These are phyloP conservation scores for Starmerella riodocensis DNA, from an alignment of 805 yeast species.

Conservation along the genomic window DNA sequence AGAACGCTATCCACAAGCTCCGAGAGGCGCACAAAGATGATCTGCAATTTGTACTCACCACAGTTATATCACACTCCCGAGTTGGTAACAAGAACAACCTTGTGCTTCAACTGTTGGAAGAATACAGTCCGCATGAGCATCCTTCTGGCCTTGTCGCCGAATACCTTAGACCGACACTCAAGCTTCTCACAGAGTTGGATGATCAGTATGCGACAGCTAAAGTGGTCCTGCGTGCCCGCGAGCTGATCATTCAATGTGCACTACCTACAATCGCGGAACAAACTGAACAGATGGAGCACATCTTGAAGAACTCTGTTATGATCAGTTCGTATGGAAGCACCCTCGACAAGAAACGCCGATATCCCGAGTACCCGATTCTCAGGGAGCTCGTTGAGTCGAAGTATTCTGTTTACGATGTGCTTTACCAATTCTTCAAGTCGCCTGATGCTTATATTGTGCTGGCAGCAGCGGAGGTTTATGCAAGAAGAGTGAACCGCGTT, in stretches of 20 bases:
- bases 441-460: constrained; percentile 77
- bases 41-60: constrained; percentile 54
- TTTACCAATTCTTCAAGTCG: constrained; percentile 78
- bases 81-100: constrained; percentile 87
- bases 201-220: constrained; percentile 72
- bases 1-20: constrained; percentile 71
- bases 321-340: constrained; percentile 64
- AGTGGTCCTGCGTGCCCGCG: constrained; percentile 91
- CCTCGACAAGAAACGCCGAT: constrained; percentile 37
- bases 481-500: constrained; percentile 94
- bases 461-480: constrained; percentile 94
- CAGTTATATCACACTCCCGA: constrained; percentile 79
- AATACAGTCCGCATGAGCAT: constrained; percentile 68
- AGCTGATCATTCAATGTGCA: constrained; percentile 89
- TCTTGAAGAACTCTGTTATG: constrained; percentile 79
- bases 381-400: constrained; percentile 92
- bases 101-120: constrained; percentile 68
- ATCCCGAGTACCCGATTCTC: constrained; percentile 67
- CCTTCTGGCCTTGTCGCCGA: constrained; percentile 55
- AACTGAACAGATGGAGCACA: constrained; percentile 94
- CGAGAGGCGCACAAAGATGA: constrained; percentile 80
- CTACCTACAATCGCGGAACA: constrained; percentile 92
- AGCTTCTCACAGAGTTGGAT: constrained; percentile 73
- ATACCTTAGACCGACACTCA: constrained; percentile 57
- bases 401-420: constrained; percentile 90